A percentile compares a stretch with the other conserved stretches of the same genome.
These are phyloP conservation scores for Alternaria triticina DNA, from an alignment of 2,329 filamentous ascomycete species.

Conservation along the genomic window DNA sequence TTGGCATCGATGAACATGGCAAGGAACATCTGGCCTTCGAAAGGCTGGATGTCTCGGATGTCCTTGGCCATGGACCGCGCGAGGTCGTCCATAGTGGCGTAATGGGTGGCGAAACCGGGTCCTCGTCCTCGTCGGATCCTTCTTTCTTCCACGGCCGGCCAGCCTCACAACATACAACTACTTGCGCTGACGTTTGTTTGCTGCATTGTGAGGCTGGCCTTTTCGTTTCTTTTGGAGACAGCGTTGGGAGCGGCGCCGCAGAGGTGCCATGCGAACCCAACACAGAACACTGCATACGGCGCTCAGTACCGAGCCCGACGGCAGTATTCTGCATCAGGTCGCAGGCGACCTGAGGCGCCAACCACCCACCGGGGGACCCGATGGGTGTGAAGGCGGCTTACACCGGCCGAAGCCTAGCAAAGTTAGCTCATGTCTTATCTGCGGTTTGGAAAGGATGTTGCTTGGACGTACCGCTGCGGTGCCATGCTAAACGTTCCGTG, in stretches of 20 bases:
- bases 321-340: background rate
- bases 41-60: conserved; percentile 29
- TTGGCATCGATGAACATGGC: conserved; percentile 25
- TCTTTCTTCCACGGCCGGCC: background rate
- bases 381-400: background rate
- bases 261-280: background rate
- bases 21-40: conserved; percentile 42
- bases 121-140: background rate
- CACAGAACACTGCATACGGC: background rate
- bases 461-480: background rate
- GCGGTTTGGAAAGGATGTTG: background rate
- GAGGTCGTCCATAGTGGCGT: conserved; percentile 32
- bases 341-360: background rate
- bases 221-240: conserved; percentile 24
- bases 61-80: conserved; percentile 35
- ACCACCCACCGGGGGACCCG: background rate
- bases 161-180: conserved; percentile 13
- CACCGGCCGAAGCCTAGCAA: background rate
- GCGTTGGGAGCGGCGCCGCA: background rate
- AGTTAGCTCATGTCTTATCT: background rate
- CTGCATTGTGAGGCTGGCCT: conserved; percentile 43
- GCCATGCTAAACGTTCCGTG: background rate
- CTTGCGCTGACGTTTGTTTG: conserved; percentile 40
- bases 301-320: background rate
- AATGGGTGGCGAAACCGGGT: conserved; percentile 24